These are phyloP conservation scores for Termitomyces titanicus DNA, from an alignment of 768 basidiomycete species.

Conservation along the genomic window DNA sequence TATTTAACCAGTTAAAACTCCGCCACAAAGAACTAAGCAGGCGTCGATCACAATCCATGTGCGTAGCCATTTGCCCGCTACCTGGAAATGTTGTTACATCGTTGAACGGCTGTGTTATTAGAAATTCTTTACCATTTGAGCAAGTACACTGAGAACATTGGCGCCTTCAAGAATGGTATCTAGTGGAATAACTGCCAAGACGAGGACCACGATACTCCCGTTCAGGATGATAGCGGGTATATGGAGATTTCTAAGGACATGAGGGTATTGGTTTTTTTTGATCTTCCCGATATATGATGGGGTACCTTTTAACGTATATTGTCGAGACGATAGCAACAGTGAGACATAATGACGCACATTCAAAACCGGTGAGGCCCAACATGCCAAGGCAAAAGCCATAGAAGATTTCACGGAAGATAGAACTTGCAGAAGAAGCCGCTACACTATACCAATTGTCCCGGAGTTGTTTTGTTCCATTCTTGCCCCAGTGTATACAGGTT, in stretches of 20 bases:
- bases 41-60: constrained; percentile 63
- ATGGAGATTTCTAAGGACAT: constrained; percentile 64
- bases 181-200: constrained; percentile 58
- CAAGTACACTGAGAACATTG: constrained; percentile 63
- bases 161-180: constrained; percentile 41
- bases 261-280: constrained; percentile 49
- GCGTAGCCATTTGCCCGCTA: constrained; percentile 59
- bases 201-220: constrained; percentile 50
- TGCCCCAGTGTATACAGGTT: constrained; percentile 47
- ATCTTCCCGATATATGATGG: constrained; percentile 66
- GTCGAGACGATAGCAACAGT: not conserved
- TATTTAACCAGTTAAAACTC: constrained; percentile 68
- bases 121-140: constrained; percentile 40
- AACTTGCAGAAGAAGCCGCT: constrained; percentile 23
- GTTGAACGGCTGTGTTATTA: constrained; percentile 13
- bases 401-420: constrained; percentile 47
- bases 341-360: constrained; percentile 37
- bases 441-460: constrained; percentile 52
- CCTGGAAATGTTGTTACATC: constrained; percentile 27
- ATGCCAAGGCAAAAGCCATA: constrained; percentile 68
- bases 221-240: constrained; percentile 54
- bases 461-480: constrained; percentile 43
- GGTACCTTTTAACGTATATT: constrained; percentile 37
- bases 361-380: constrained; percentile 68
- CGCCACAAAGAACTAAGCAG: constrained; percentile 64